These are phyloP conservation scores for Boletus eberwhitei DNA, from an alignment of 768 basidiomycete genomes.

Conservation along the genomic window DNA sequence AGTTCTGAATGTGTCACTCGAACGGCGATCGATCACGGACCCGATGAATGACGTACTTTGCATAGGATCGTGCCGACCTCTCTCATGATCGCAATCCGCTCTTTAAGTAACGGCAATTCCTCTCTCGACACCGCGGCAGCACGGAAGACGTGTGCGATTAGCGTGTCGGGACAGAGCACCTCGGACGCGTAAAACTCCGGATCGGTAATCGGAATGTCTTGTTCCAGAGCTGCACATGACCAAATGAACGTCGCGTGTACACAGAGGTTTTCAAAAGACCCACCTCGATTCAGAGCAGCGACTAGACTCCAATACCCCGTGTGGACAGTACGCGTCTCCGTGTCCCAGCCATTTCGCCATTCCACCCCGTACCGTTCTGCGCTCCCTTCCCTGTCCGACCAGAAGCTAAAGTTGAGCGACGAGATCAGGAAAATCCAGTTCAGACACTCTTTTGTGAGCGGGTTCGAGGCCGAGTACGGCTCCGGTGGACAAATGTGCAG, in stretches of 20 bases:
- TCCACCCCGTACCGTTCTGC: conserved; percentile 70
- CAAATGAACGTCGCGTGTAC: neutral
- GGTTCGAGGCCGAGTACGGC: conserved; percentile 51
- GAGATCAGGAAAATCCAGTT: conserved; percentile 91
- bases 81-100: conserved; percentile 75
- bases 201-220: conserved; percentile 72
- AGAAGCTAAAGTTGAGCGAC: conserved; percentile 84
- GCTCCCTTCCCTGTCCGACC: conserved; percentile 67
- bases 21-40: conserved; percentile 5
- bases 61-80: conserved; percentile 72
- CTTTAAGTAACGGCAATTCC: conserved; percentile 60
- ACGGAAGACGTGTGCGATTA: conserved; percentile 69
- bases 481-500: conserved; percentile 74
- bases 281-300: conserved; percentile 80
- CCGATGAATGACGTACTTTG: conserved; percentile 43
- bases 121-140: conserved; percentile 56
- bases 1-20: conserved; percentile 42
- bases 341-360: conserved; percentile 70
- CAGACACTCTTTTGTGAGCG: conserved; percentile 54
- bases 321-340: conserved; percentile 48
- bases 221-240: conserved; percentile 59
- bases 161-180: conserved; percentile 61
- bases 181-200: conserved; percentile 77
- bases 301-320: conserved; percentile 89
- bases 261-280: neutral